Base-by-base conservation (phyloP, 1,284 basidiomycete genomes). In the Trichosporon asahii region DNA sequence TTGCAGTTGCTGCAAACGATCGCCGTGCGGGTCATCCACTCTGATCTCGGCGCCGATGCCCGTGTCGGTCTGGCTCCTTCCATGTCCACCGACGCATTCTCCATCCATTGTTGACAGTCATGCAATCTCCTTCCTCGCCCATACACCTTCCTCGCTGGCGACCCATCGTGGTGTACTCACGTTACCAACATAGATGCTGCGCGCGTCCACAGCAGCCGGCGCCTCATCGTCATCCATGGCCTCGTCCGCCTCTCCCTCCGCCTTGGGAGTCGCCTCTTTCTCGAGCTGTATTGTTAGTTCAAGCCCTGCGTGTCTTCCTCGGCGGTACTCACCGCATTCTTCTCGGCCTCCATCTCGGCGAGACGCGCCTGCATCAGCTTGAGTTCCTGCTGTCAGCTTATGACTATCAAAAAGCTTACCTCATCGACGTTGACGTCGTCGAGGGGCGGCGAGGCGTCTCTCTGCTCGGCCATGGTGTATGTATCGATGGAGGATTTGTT, bases 141-240 rank as follows among this genome's bases (percentile, higher is more conserved):
- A 14, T 44, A 15, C 40, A 44, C n/a, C 3, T 5, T 18, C 35
- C 11, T n/a, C n/a, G 40, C 6, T 44, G 15, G 9, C 18, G 25
- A 3, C 49, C 7, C 44, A 46, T 53, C 21, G n/a, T 21, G 21
- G 9, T 44, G 40, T 9, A 88, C 93, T 80, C 81, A 98, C 96
- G 84, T 99, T 99, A 63, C 97, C 97, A 75, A 99, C 92, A 82
- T 95, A 98, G 67, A 99, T 85, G 86, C 95, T 98, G 80, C 95
- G 87, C 72, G 86, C 84, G 83, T 99, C 97, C 18, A 95, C 90
- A 55, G 88, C 86, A 53, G 90, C 87, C 64, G 85, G 82, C 63
- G 84, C 83, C 70, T 87, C 86, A 67, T 86, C 79, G 63, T 77
- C 79, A 27, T 82, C 83, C 79, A 93, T 91, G 2, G 88, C 89